A percentile compares a stretch with the other conserved stretches of the same genome.
These are phyloP conservation scores for Vitis hybrid DNA, from an alignment of 177 flowering plant species.

Conservation along the genomic window DNA sequence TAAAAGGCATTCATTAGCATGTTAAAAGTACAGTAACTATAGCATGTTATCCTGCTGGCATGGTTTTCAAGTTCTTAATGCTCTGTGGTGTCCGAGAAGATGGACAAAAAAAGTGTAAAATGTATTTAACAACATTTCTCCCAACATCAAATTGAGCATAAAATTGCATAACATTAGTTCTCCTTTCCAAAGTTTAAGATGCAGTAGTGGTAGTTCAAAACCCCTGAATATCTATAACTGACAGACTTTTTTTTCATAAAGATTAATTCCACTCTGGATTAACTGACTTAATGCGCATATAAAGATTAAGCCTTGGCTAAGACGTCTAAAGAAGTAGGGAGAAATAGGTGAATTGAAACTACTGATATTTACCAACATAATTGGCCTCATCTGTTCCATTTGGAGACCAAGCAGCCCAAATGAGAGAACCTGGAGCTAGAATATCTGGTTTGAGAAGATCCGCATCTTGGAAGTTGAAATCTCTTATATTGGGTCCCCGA, in stretches of 20 bases:
- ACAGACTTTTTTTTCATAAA: background rate
- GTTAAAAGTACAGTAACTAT: background rate
- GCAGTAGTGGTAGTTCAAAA: background rate
- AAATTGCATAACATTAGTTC: background rate
- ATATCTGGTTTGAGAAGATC: slow-evolving; percentile 98
- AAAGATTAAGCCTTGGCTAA: background rate
- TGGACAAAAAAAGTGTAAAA: no score
- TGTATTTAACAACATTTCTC: background rate
- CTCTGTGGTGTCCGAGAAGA: background rate
- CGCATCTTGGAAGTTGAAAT: slow-evolving; percentile 88
- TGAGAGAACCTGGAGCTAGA: slow-evolving; percentile 93
- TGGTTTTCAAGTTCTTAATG: background rate
- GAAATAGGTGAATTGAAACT: background rate
- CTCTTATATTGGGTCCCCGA: slow-evolving; percentile 91
- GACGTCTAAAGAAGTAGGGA: background rate
- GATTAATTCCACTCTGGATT: background rate
- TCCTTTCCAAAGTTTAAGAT: background rate
- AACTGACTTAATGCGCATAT: background rate
- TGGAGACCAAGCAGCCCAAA: slow-evolving; percentile 98
- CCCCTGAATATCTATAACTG: background rate
- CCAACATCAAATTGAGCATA: background rate
- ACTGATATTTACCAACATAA: slow-evolving; percentile 57
- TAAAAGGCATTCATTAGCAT: background rate
- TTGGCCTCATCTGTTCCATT: slow-evolving; percentile 94
- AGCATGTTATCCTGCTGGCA: background rate